These are phyloP conservation scores for Teratosphaeria gauchensis DNA, from an alignment of 2,329 filamentous ascomycete genomes.

Conservation along the genomic window DNA sequence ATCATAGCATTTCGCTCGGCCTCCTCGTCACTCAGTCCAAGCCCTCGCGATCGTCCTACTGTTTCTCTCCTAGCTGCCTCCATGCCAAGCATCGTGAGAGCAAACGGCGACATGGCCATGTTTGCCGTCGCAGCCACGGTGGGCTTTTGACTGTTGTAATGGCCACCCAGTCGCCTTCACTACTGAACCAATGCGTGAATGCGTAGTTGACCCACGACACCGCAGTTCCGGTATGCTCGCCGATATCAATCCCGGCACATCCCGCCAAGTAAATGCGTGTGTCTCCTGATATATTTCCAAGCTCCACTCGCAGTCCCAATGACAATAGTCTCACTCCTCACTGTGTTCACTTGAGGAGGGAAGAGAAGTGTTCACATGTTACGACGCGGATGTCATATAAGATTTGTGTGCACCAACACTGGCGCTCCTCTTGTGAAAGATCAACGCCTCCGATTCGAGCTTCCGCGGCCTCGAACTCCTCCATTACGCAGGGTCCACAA, in stretches of 20 bases:
- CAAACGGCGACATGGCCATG: conserved; percentile 7
- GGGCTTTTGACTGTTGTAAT: neutral
- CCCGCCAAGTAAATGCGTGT: neutral
- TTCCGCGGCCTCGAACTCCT: neutral
- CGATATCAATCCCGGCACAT: neutral
- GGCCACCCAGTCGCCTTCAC: neutral
- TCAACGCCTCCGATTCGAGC: neutral
- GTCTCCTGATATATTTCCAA: neutral
- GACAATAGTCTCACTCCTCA: neutral
- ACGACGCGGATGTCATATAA: neutral
- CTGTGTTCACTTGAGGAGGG: neutral
- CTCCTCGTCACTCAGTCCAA: neutral
- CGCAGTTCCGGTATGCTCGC: neutral
- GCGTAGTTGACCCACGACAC: neutral
- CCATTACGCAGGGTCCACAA: neutral
- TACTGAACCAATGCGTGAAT: neutral
- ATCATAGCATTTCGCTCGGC: neutral
- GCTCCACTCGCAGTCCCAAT: neutral
- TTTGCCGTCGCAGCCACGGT: neutral
- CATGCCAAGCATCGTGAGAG: conserved; percentile 4
- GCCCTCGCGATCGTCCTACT: neutral
- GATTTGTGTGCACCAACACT: neutral
- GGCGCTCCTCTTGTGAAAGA: neutral
- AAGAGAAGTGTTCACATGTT: neutral
- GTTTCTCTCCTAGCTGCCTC: neutral